Percentiles rank a stretch among this genome's conserved stretches.
phyloP scores from a whole-genome alignment of 2,329 filamentous ascomycete genomes.

The Penicillium sp. region DNA sequence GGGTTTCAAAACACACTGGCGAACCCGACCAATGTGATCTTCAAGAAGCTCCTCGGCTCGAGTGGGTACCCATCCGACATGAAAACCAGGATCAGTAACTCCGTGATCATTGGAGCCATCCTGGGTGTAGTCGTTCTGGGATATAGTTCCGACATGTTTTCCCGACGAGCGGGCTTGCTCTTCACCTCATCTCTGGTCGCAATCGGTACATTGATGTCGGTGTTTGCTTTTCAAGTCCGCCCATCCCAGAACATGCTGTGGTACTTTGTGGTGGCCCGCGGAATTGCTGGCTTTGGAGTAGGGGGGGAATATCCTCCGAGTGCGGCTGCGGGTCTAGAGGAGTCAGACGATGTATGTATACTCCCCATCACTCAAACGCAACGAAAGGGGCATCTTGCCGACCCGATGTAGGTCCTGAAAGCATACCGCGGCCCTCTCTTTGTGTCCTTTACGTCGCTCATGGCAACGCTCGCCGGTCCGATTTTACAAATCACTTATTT shows the following conservation, averaged over 20 bases:
- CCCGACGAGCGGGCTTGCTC: constrained; percentile 27
- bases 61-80: constrained; percentile 27
- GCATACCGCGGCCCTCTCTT: constrained; percentile 35
- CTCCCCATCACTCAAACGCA: too few species aligned
- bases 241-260: constrained; percentile 36
- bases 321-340: constrained; percentile 39
- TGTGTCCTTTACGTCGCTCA: constrained; percentile 37
- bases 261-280: constrained; percentile 39
- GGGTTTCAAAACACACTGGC: constrained; percentile 32
- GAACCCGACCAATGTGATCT: constrained; percentile 35
- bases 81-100: constrained; percentile 33
- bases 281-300: constrained; percentile 39
- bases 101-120: constrained; percentile 31
- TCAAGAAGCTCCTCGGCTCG: constrained; percentile 27
- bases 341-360: constrained; percentile 32
- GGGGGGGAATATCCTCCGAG: constrained; percentile 41
- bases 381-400: too few species aligned
- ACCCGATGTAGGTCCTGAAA: constrained; percentile 21
- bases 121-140: constrained; percentile 29
- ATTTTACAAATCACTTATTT: constrained; percentile 39
- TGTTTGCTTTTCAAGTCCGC: constrained; percentile 39
- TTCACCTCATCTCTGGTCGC: constrained; percentile 31
- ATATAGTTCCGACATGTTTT: constrained; percentile 31
- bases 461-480: constrained; percentile 35
- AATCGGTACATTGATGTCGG: constrained; percentile 35